Conservation (phyloP, 2,329 filamentous ascomycete species). For the Ophiostoma piceae region DNA sequence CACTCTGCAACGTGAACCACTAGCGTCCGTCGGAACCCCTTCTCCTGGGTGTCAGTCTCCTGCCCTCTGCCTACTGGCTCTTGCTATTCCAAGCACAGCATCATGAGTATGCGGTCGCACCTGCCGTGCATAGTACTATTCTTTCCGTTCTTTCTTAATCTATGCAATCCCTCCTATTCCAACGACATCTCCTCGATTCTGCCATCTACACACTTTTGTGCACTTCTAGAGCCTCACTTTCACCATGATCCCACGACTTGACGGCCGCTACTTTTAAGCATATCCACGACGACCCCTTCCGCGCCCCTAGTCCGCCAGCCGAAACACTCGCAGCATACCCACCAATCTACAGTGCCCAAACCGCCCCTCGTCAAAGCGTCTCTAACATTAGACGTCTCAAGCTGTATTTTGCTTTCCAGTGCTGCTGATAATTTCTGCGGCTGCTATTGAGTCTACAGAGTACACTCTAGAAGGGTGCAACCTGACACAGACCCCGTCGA, state of each 20-base stretch:
- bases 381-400: slow-evolving; percentile 45
- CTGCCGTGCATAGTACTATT: background rate
- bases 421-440: background rate
- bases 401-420: slow-evolving; percentile 27
- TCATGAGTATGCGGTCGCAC: background rate
- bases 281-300: slow-evolving; percentile 1
- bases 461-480: slow-evolving; percentile 23
- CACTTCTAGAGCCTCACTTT: slow-evolving; percentile 5
- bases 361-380: slow-evolving; percentile 39
- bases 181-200: background rate
- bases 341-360: slow-evolving; percentile 35
- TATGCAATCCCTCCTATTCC: background rate
- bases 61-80: slow-evolving; percentile 8
- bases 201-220: slow-evolving; percentile 5
- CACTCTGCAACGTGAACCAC: slow-evolving; percentile 18
- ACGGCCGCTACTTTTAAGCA: background rate
- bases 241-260: background rate
- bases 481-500: slow-evolving; percentile 38
- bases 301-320: slow-evolving; percentile 34
- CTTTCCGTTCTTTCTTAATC: background rate
- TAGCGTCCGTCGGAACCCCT: slow-evolving; percentile 20
- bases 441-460: background rate
- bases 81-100: background rate
- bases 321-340: slow-evolving; percentile 33
- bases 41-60: slow-evolving; percentile 16